These are phyloP conservation scores for Paramecium tetraurelia DNA, from an alignment of 73 alveolate genomes.

Conservation along the genomic window DNA sequence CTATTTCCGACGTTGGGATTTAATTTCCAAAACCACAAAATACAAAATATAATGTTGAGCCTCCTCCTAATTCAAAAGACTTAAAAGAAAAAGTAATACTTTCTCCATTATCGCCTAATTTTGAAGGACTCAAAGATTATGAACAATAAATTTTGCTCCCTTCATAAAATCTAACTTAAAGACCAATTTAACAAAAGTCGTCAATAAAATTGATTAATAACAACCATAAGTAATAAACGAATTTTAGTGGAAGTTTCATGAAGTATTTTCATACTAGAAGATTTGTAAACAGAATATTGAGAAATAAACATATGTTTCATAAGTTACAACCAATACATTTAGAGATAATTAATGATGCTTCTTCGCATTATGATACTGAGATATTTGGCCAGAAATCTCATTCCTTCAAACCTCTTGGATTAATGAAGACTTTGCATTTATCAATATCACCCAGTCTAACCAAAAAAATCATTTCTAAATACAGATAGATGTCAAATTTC, in stretches of 20 bases:
- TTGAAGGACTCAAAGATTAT: background rate
- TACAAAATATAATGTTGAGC: background rate
- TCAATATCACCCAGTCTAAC: background rate
- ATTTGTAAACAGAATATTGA: background rate
- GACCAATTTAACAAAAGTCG: background rate
- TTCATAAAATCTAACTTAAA: background rate
- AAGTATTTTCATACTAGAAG: background rate
- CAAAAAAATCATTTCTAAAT: background rate
- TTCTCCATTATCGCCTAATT: background rate
- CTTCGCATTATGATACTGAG: background rate
- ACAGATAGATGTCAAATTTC: background rate
- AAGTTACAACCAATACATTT: background rate
- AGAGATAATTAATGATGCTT: background rate
- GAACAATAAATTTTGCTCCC: background rate
- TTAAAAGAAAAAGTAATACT: background rate
- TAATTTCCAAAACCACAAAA: background rate
- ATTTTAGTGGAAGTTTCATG: background rate
- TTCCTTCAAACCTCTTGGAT: background rate
- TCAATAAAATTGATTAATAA: background rate
- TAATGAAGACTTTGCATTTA: background rate
- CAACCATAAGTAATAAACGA: background rate
- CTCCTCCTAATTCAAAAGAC: constrained; percentile 47
- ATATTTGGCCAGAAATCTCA: background rate
- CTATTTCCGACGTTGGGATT: background rate
- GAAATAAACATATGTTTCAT: background rate